These are phyloP conservation scores for Paspalum vaginatum DNA, from an alignment of 176 grass and related monocot genomes.

Conservation along the genomic window DNA sequence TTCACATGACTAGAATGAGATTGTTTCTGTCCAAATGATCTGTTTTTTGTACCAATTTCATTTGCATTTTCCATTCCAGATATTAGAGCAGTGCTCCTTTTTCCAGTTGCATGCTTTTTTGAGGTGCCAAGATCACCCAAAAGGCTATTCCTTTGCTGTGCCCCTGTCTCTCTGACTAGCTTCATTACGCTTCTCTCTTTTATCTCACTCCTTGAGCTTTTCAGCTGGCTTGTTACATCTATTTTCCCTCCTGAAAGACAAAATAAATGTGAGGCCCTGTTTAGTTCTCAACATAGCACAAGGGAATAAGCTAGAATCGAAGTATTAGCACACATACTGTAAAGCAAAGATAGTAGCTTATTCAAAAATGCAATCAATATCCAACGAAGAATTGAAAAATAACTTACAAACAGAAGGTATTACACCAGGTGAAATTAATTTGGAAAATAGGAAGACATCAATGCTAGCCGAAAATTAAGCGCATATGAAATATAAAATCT, in stretches of 20 bases:
- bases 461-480: not conserved
- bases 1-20: slow-evolving; percentile 39
- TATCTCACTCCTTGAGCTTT: slow-evolving; percentile 50
- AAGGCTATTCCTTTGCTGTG: slow-evolving; percentile 54
- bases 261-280: not conserved
- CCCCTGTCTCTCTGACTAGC: slow-evolving; percentile 55
- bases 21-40: slow-evolving; percentile 57
- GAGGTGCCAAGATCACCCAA: slow-evolving; percentile 54
- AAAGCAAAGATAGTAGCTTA: slow-evolving; percentile 12
- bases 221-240: slow-evolving; percentile 56
- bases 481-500: no score
- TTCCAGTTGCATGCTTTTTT: slow-evolving; percentile 59
- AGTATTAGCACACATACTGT: not conserved
- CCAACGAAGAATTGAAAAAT: slow-evolving; percentile 6
- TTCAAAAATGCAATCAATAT: not conserved
- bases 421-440: not conserved
- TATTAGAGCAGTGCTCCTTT: slow-evolving; percentile 53
- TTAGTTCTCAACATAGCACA: slow-evolving; percentile 33
- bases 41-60: slow-evolving; percentile 47
- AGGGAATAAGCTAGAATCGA: slow-evolving; percentile 15
- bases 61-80: slow-evolving; percentile 53
- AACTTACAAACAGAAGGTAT: slow-evolving; percentile 2
- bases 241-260: slow-evolving; percentile 59
- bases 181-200: slow-evolving; percentile 69
- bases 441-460: not conserved